Evolutionary conservation across 345 rosid genomes (phyloP), one percentile per base, ranked within the genome.

Genomic region (Eucalyptus regnans): DNA sequence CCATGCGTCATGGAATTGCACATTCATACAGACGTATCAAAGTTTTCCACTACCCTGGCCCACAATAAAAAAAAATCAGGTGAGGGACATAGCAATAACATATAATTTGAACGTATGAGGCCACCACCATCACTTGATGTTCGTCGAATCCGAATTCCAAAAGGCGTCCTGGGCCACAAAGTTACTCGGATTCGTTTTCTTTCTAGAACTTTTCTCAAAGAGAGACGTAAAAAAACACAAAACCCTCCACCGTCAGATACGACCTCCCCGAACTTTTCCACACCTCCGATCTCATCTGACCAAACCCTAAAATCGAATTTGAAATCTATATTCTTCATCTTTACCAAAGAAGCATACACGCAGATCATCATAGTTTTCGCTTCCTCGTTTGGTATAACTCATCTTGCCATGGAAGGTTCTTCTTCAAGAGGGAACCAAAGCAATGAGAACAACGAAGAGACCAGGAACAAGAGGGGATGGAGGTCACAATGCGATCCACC

Each of bases 401-500:
- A 66, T 49, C 25, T 27, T 9, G 33, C 50, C 48, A 52, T 88
- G 86, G 66, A 88, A 11, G 27, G 66, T 41, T 37, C 64, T 83
- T 50, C n/a, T n/a, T 80, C 37, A 11, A 41, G 50, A 25, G 25
- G 54, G 50, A 87, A 68, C 13, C 52, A 41, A 18, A 54, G 46
- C 41, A 49, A 48, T 51, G 27, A 8, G 20, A 87, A 49, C 60
- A 15, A 17, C 48, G 8, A 87, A 29, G 81, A 88, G 29, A 62
- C 58, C 37, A 31, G 89, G 50, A 66, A 87, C 71, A 50, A 81
- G 83, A 16, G 60, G 50, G 50, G 88, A 64, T 46, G 89, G 50
- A 7, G 66, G 91, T 23, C 52, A 37, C 10, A 12, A 27, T 9
- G 20, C 6, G 87, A 84, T 86, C 95, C 94, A 89, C 90, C 86